Percentiles rank a stretch among this genome's conserved stretches.
These are phyloP conservation scores for Populus euphratica DNA, from an alignment of 345 rosid species.

Conservation along the genomic window DNA sequence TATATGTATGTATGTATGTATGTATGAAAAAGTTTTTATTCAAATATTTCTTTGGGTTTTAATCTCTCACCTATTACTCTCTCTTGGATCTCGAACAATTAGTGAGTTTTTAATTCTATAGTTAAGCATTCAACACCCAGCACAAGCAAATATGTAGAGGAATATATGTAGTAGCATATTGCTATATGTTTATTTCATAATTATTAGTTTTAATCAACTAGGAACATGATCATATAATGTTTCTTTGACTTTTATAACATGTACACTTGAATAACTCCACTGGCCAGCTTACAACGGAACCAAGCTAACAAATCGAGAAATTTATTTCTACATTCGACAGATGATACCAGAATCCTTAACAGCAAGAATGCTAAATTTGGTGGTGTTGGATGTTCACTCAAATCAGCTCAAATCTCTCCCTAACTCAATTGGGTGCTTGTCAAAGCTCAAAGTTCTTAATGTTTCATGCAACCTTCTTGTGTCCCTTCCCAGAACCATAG, in stretches of 20 bases:
- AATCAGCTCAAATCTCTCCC: conserved; percentile 75
- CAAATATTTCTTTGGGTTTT: not conserved
- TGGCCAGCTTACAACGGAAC: not conserved
- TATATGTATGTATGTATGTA: no score
- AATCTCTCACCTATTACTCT: not conserved
- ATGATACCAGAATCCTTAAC: conserved; percentile 76
- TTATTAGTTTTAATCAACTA: no score
- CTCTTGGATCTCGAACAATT: not conserved
- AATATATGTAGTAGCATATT: no score
- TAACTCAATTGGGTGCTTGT: conserved; percentile 77
- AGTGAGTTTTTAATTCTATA: no score
- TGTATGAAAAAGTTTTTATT: no score
- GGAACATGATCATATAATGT: no score
- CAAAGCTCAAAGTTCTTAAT: conserved; percentile 71
- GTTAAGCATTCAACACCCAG: not conserved
- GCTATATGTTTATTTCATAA: no score
- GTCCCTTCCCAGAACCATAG: conserved; percentile 60
- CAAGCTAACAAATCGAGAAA: not conserved
- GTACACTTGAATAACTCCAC: not conserved
- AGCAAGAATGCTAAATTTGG: conserved; percentile 72
- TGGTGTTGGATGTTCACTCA: conserved; percentile 74
- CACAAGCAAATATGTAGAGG: no score
- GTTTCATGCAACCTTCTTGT: conserved; percentile 73
- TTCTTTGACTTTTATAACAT: not conserved
- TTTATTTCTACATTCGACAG: conserved; percentile 28